Base-by-base conservation (phyloP, 1,139 yeast genomes). In the Taphrina wiesneri region DNA sequence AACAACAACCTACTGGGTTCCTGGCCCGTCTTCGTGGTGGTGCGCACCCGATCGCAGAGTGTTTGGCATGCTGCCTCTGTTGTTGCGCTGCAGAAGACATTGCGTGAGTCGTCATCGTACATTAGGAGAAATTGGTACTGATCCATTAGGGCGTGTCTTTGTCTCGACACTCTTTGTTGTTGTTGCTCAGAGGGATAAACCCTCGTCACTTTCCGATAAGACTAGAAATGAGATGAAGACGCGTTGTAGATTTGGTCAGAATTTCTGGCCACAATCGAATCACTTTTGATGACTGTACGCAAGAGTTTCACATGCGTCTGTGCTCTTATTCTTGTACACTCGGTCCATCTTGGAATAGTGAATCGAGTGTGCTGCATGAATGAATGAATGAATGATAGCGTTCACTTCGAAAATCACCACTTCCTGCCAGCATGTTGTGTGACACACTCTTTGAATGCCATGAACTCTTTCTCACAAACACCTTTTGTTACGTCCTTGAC, bases 371-470 rank as follows among this genome's bases (percentile, higher is more conserved):
- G n/a, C n/a, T n/a, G n/a, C n/a, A n/a, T n/a, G n/a, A n/a, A n/a
- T n/a, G n/a, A n/a, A n/a, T n/a, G n/a, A n/a, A n/a, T n/a, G n/a
- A n/a, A n/a, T n/a, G n/a, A n/a, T n/a, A n/a, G n/a, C n/a, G n/a
- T n/a, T n/a, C n/a, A n/a, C n/a, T n/a, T n/a, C 13, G 13, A 32
- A 32, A 13, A 9, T 32, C 17, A 60, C 64, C 64, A 60, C 36
- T 34, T 26, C 23, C 64, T 26, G 13, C 64, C 64, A 19, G 64
- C 64, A 17, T 36, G 57, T 21, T 64, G 65, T 26, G 49, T 49
- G 13, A 57, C 67, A 23, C 65, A 62, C 32, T 60, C 64, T 46
- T 66, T 66, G 52, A 59, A 65, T 19, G 66, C 65, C 25, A 65
- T 5, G 63, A 67, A 59, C 32, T 68, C 56, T 28, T 32, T 30